Evolutionary conservation across 345 rosid genomes (phyloP), one percentile per base, ranked within the genome.

Genomic region (Geranium brycei): DNA sequence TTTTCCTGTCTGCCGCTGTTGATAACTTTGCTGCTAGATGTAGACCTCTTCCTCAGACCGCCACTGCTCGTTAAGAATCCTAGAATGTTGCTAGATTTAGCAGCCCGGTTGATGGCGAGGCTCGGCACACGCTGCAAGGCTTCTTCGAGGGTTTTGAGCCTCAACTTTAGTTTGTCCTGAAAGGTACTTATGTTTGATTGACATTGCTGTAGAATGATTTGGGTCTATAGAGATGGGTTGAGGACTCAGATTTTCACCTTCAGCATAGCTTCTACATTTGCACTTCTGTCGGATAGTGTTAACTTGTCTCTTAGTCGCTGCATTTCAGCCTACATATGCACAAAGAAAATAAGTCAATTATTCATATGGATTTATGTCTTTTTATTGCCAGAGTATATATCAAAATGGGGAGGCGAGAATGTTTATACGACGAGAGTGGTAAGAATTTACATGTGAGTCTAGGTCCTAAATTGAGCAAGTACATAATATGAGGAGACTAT

Each of bases 261-360:
- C 38, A 88, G 79, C 68, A 82, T 95, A 13, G 92, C 85, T 78
- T 93, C 97, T 32, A 95, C 90, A 72, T 82, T 90, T 13, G 96
- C 89, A n/a, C 96, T 82, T 79, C 97, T 86, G 67, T 90, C 96
- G 0, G 91, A 73, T 60, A 86, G 64, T 40, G 77, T 83, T 51
- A 93, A 82, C 71, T 85, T 93, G 64, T 90, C 95, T 79, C 80
- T 90, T 73, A 93, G 18, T 67, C 82, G 74, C 64, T 88, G 97
- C 89, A 85, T 86, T 79, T 90, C 99, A 16, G 91, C 96, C 97
- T 93, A 64, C 61, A 75, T 41, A 41, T 3, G 4, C 7, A 41
- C 4, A 41, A 41, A 4, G 51, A 5, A 41, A 3, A 41, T 41
- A 5, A 41, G 3, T 32, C 38, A 3, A 35, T 35, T 7, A 35